Evolutionary conservation across 1,284 basidiomycete species (phyloP), one percentile per base, ranked within the genome.

Genomic region (Leccinum insolens): DNA sequence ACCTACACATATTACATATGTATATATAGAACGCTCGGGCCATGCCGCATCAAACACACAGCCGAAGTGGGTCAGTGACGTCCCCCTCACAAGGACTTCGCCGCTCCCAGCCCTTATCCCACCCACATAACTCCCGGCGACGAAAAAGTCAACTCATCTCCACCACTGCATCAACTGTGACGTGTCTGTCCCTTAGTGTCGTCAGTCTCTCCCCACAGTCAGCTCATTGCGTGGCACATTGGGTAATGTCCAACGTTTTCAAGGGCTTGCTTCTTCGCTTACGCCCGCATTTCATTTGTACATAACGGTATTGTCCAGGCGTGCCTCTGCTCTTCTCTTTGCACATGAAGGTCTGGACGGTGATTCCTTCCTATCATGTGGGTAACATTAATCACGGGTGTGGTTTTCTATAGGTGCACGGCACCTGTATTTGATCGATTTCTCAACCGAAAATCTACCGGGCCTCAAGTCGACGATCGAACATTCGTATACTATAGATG

Each of bases 391-490:
- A 67, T 63, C 61, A 57, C 12, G 20, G 66, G 68, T 61, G 41
- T 66, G 41, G 15, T 63, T 52, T 61, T 65, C 3, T n/a, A n/a
- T 78, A 95, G 94, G 94, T 65, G 95, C 93, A 63, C 85, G 84
- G 66, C 93, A 93, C 75, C 84, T 98, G 22, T 98, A 96, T 79
- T 82, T 96, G 22, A 80, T 96, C 44, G 96, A 98, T 78, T 93
- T 87, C 74, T 86, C 88, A 69, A 80, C 84, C 9, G 86, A 86
- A 22, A 92, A 94, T 71, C 84, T 97, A 20, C 89, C 89, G 3
- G 82, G 88, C 62, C 84, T 98, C 52, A 88, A 93, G 75, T 78
- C 88, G 8, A 87, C 86, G 2, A 90, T 98, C 67, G 80, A 88
- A 73, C 81, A 81, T 60, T 81, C 81, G 44, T 96, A 95, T 75